Base-by-base conservation (phyloP, 2,329 filamentous ascomycete species). In the Trichoderma sp. region DNA sequence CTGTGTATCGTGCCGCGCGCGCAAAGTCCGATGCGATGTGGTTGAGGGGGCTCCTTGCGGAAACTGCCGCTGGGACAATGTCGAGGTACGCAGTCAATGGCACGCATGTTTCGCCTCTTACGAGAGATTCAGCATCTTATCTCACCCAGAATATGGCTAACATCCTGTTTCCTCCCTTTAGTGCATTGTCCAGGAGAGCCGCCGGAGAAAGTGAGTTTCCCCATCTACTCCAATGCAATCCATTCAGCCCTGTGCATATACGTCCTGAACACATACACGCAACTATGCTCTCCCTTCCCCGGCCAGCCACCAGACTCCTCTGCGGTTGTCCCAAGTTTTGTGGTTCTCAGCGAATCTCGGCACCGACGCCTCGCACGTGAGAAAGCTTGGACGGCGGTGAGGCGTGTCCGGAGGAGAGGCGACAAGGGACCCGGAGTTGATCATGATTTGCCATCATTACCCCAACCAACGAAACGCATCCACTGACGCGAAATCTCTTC, bases 21-120 rank as follows among this genome's bases (percentile, higher is more conserved):
- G 94, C 77, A 97, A 97, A 79, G 94, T 97, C 53, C 89, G 94
- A 69, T 97, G 94, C 83, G 94, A 97, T 82, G 94, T 97, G 68
- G 93, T 96, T 70, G 93, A 97, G 79, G 91, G 91, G 60, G 91
- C 91, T 55, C 93, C 93, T 1, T 97, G 93, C 79, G 94, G 92
- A 68, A 97, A 97, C 80, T 96, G 93, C 81, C 86, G 92, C 72
- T 88, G 92, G 82, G 91, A 93, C 79, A 89, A 92, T 77, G 90
- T 93, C 70, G 89, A 92, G 77, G 80, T 81, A 76, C 64, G 79
- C 71, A 19, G 24, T 7, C 14, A 13, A 49, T 49, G 21, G n/a
- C 47, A 13, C n/a, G 3, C 8, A 16, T 27, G 10, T 43, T 43
- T n/a, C 19, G 21, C 21, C 19, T 40, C 24, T 43, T 29, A 6